phyloP scores from a whole-genome alignment of 306 rosid species.

The Cicer judaicum region DNA sequence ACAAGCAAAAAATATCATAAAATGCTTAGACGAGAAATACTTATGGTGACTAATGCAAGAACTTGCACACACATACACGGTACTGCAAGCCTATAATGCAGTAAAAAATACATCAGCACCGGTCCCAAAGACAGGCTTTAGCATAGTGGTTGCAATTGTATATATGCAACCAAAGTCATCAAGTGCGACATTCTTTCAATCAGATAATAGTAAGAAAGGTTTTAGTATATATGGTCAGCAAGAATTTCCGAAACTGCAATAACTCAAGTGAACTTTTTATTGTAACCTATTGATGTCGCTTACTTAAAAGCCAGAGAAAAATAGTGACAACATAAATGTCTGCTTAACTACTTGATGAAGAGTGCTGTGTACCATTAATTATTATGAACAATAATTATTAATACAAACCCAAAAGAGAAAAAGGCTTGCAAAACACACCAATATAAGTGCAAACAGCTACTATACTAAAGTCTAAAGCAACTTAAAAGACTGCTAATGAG shows the following conservation, averaged over 20 bases:
- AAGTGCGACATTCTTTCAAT: constrained; percentile 10
- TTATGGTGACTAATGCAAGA: background rate
- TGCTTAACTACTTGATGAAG: constrained; percentile 13
- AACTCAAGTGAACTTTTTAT: constrained; percentile 10
- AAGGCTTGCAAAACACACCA: constrained; percentile 1
- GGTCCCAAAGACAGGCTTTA: background rate
- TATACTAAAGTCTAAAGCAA: constrained; percentile 19
- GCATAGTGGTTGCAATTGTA: background rate
- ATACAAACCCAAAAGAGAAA: constrained; percentile 16
- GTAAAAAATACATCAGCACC: background rate
- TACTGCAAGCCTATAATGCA: background rate
- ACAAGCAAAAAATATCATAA: background rate
- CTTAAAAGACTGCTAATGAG: constrained; percentile 19
- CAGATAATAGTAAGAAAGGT: background rate
- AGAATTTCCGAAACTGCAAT: constrained; percentile 22
- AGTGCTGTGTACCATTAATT: constrained; percentile 1
- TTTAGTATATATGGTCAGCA: background rate
- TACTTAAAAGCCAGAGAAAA: constrained; percentile 16
- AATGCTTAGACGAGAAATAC: constrained; percentile 6
- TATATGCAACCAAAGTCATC: constrained; percentile 22
- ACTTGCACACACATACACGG: background rate
- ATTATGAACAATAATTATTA: constrained; percentile 10
- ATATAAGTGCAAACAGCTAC: constrained; percentile 20
- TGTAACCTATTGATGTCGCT: constrained; percentile 10
- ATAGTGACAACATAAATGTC: background rate